Base-by-base conservation (phyloP, 129 eudicot species). In the Lactuca sativa region DNA sequence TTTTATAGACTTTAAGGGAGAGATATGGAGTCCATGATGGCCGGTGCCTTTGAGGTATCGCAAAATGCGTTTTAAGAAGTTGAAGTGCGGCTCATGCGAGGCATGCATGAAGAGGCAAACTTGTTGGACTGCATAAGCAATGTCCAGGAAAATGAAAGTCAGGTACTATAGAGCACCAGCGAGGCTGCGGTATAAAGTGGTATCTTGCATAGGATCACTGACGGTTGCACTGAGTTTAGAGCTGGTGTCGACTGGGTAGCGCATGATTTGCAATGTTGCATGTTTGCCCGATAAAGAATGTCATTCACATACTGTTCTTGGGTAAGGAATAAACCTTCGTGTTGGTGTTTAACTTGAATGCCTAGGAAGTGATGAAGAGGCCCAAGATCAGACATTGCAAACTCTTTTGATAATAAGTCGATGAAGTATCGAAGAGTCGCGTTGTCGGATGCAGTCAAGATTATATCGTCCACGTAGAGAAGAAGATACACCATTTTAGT, bases 241-340 rank as follows among this genome's bases (percentile, higher is more conserved):
- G 11, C 36, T 6, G 2, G 74, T 70, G 17, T 56, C 56, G 6
- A 43, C 67, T 1, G 52, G 3, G 67, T 75, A 0, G 40, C 15
- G 6, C 21, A 55, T 0, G 80, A 40, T 4, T 58, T 66, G 18
- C 74, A 75, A 7, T 4, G 1, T 2, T 54, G 0, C 80, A 75
- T 75, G 0, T 17, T 15, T 3, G 74, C 62, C n/a, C 61, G 34
- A 0, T 30, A 34, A 4, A 75, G 49, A 2, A 75, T 55, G 31
- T 66, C 74, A 12, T 32, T 18, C 9, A 68, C 62, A 56, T 66
- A 58, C 6, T 66, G 32, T 1, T 4, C 3, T 4, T 75, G 74
- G 3, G 14, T 44, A 3, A 75, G 38, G 11, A 65, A 66, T 2
- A 70, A 6, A 4, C 56, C 44, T 1, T 0, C 7, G 0, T 6